Conservation (phyloP, 1,284 basidiomycete species). For the Thecaphora thlaspeos region DNA sequence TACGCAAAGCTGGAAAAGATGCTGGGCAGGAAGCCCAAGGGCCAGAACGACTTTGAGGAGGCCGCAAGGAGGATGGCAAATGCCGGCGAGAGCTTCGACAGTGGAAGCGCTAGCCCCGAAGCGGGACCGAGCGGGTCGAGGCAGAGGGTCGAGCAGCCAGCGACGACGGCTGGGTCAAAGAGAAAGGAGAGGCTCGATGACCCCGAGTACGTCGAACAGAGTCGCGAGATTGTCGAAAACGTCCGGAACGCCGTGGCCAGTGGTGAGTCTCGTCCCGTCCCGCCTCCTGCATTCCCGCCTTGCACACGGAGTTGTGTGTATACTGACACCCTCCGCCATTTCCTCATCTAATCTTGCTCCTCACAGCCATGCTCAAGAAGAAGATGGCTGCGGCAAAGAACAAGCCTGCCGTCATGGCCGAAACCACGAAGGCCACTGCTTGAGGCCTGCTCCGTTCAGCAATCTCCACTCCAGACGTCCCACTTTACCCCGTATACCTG, state of each 20-base stretch:
- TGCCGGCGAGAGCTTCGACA: slow-evolving; percentile 41
- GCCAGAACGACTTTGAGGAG: slow-evolving; percentile 56
- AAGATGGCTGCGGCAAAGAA: slow-evolving; percentile 31
- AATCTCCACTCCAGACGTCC: no score
- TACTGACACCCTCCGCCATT: no score
- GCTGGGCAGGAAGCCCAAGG: slow-evolving; percentile 42
- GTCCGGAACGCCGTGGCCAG: slow-evolving; percentile 82
- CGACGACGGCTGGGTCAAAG: slow-evolving; percentile 66
- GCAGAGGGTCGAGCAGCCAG: no score
- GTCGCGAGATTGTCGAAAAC: slow-evolving; percentile 83
- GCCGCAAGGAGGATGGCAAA: slow-evolving; percentile 50
- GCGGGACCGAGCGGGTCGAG: slow-evolving; percentile 5
- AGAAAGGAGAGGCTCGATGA: slow-evolving; percentile 78
- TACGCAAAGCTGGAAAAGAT: slow-evolving; percentile 74
- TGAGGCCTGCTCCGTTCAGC: no score
- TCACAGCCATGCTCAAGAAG: slow-evolving; percentile 39
- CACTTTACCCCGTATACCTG: no score
- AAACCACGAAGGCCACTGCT: not conserved
- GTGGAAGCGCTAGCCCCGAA: slow-evolving; percentile 22
- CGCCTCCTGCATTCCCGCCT: no score
- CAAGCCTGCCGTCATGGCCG: slow-evolving; percentile 3
- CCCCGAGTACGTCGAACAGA: slow-evolving; percentile 86
- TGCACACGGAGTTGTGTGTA: no score
- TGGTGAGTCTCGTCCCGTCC: not conserved
- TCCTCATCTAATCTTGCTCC: no score